Base-by-base conservation (phyloP, 768 basidiomycete genomes). In the Tricholoma bakamatsutake region DNA sequence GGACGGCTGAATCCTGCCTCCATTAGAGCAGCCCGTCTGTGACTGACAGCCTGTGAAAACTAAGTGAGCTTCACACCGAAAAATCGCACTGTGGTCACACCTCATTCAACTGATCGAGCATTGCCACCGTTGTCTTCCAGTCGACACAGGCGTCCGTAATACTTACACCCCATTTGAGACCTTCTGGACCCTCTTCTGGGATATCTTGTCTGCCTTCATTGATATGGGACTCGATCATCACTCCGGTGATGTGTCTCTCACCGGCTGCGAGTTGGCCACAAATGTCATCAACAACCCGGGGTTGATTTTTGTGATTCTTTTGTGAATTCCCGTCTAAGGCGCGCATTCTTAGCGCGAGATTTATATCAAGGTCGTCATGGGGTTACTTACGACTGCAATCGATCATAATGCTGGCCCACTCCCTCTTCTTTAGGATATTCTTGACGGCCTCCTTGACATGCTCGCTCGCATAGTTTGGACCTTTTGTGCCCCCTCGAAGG, bases 171-270 rank as follows among this genome's bases (percentile, higher is more conserved):
- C 85, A 75, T 69, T 88, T 91, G 61, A 94, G 79, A 8, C 67
- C 80, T 15, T 72, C 61, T 0, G 88, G 86, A 6, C 93, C 89
- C 42, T 74, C 77, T 2, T 77, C 61, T 2, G 96, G 94, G 12
- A 96, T 89, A 62, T 93, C 89, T 74, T 99, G 96, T 57, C 85
- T 77, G 17, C 96, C 96, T 50, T 86, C 88, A 66, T 90, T 87
- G 71, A 99, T 86, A 70, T 98, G 89, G 11, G 88, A 90, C 74
- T 99, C 96, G 67, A 99, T 82, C 96, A 99, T 98, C 55, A 98
- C 93, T 46, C 96, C 96, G 4, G 91, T 91, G 71, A 99, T 88
- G 63, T 79, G 76, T 56, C 69, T 76, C 58, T 83, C 75, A 27
- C 92, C 92, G 6, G 80, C 79, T 5, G 69, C 71, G 53, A 98